phyloP scores from a whole-genome alignment of 1,284 basidiomycete genomes.

The Trametes polyzona region DNA sequence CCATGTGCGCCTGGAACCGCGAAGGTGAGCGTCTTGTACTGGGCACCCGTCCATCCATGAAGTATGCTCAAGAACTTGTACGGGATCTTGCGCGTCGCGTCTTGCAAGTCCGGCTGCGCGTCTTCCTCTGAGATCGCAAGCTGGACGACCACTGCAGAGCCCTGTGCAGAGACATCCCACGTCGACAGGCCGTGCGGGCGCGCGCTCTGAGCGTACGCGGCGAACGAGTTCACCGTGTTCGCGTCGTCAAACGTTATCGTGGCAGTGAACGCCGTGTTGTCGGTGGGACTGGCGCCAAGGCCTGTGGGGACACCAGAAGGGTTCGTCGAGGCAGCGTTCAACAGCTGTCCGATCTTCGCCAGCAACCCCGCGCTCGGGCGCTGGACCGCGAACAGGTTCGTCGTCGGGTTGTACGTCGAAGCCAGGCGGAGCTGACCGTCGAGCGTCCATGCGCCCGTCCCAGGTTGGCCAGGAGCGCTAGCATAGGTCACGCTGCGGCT shows the following conservation, averaged over 20 bases:
- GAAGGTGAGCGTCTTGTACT: constrained; percentile 1
- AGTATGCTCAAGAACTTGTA: neutral
- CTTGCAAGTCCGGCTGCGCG: too few species aligned
- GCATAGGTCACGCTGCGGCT: neutral
- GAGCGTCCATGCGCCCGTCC: neutral
- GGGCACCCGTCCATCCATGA: neutral
- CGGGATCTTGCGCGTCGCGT: neutral
- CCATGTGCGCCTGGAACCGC: neutral
- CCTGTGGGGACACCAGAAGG: too few species aligned
- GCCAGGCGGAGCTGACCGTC: neutral
- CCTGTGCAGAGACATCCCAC: neutral
- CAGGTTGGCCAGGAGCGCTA: neutral
- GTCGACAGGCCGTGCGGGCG: neutral
- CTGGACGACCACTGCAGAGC: neutral
- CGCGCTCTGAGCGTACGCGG: neutral
- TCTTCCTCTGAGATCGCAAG: neutral
- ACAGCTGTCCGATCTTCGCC: neutral
- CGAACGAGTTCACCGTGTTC: neutral
- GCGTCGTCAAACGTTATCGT: neutral
- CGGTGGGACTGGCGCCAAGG: neutral
- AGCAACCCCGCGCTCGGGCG: neutral
- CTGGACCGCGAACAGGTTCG: neutral
- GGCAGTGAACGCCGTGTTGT: neutral
- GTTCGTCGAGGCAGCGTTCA: neutral
- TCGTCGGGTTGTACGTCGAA: neutral